Conservation (phyloP, 768 basidiomycete species). For the Kwoniella sp. region DNA sequence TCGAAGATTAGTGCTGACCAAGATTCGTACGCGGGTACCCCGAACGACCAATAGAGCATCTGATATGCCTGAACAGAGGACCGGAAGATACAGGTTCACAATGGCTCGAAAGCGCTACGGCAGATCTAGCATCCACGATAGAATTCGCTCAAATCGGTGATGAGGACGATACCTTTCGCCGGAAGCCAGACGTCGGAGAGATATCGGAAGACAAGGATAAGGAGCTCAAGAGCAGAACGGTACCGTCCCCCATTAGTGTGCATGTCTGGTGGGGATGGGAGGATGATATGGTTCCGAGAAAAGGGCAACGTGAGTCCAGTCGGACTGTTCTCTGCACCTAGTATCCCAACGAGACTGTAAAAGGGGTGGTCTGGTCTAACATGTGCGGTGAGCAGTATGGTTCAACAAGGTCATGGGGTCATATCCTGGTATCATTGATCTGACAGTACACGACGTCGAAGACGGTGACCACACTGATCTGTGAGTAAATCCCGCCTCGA, state of each 20-base stretch:
- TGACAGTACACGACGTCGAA: constrained; percentile 44
- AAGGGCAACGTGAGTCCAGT: constrained; percentile 41
- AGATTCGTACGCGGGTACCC: too few relatives aligned
- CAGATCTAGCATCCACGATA: constrained; percentile 26
- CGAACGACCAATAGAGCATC: constrained; percentile 34
- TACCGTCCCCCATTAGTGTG: constrained; percentile 22
- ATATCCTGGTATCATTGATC: constrained; percentile 21
- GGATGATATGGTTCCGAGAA: constrained; percentile 46
- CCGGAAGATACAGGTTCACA: constrained; percentile 43
- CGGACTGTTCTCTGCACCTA: too few relatives aligned
- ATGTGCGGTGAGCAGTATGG: constrained; percentile 26
- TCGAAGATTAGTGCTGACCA: too few relatives aligned
- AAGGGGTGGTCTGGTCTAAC: constrained; percentile 14
- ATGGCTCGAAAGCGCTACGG: constrained; percentile 38
- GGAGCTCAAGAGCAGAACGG: not conserved
- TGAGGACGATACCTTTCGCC: not conserved
- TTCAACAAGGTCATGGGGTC: constrained; percentile 29
- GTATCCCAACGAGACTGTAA: too few relatives aligned
- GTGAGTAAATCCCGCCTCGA: constrained; percentile 31
- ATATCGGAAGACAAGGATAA: not conserved
- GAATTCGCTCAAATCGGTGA: constrained; percentile 17
- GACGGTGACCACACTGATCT: constrained; percentile 49
- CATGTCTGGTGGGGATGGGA: constrained; percentile 50
- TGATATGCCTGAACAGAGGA: constrained; percentile 48
- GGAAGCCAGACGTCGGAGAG: not conserved